Percentiles rank a stretch among this genome's conserved stretches.
These are phyloP conservation scores for Chlorociboria aeruginascens DNA, from an alignment of 495 filamentous ascomycete genomes.

Conservation along the genomic window DNA sequence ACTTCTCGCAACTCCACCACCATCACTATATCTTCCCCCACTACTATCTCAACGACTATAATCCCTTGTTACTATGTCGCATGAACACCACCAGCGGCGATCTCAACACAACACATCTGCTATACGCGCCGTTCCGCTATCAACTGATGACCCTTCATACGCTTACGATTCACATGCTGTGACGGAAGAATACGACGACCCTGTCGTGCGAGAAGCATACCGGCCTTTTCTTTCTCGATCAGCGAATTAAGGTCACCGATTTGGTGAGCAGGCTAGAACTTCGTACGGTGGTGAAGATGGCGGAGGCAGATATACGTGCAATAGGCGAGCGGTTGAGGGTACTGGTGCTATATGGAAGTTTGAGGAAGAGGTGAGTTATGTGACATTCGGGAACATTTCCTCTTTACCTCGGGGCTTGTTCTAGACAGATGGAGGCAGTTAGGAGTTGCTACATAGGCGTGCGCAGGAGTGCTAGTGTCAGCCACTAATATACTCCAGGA, in stretches of 20 bases:
- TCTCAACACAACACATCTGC: too few relatives aligned
- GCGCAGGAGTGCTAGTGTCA: background rate
- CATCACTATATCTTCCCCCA: too few relatives aligned
- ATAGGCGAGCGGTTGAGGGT: constrained; percentile 41
- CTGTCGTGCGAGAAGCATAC: constrained; percentile 36
- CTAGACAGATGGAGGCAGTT: too few relatives aligned
- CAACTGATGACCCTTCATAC: too few relatives aligned
- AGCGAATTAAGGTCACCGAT: constrained; percentile 27
- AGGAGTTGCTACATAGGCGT: background rate
- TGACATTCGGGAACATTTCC: background rate
- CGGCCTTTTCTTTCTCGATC: constrained; percentile 45
- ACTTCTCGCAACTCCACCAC: too few relatives aligned
- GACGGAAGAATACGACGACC: constrained; percentile 32
- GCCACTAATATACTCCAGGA: constrained; percentile 8
- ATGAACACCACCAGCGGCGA: too few relatives aligned
- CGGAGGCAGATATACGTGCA: constrained; percentile 29
- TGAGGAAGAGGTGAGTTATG: constrained; percentile 31
- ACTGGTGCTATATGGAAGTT: constrained; percentile 51
- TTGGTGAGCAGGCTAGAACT: constrained; percentile 49
- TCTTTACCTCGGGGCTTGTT: background rate
- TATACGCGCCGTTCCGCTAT: too few relatives aligned
- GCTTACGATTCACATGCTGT: constrained; percentile 25
- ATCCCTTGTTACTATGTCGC: too few relatives aligned
- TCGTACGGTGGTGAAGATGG: constrained; percentile 39
- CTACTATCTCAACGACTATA: too few relatives aligned